These are phyloP conservation scores for Yamadazyma akitaensis DNA, from an alignment of 805 yeast genomes.

Conservation along the genomic window DNA sequence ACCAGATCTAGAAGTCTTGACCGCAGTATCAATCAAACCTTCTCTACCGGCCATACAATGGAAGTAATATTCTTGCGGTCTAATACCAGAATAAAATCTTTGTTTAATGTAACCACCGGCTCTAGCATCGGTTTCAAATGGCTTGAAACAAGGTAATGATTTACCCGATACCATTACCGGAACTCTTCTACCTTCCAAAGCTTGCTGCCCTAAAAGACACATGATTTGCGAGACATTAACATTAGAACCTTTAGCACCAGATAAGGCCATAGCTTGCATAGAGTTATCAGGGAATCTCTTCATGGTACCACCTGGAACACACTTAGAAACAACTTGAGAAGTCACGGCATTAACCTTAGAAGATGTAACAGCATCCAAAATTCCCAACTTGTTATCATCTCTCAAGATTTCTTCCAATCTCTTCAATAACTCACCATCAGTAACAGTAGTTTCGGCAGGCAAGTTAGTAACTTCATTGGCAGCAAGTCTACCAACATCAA, in stretches of 20 bases:
- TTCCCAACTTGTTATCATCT: slow-evolving; percentile 88
- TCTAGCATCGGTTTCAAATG: slow-evolving; percentile 94
- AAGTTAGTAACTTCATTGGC: slow-evolving; percentile 93
- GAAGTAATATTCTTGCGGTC: slow-evolving; percentile 98
- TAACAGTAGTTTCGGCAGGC: slow-evolving; percentile 37
- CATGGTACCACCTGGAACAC: slow-evolving; percentile 96
- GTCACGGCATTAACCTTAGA: slow-evolving; percentile 89
- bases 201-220: slow-evolving; percentile 99
- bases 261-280: slow-evolving; percentile 98
- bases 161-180: slow-evolving; percentile 99
- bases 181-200: slow-evolving; percentile 97
- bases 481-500: slow-evolving; percentile 83
- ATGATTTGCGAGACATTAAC: slow-evolving; percentile 98
- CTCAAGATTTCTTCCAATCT: slow-evolving; percentile 93
- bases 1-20: slow-evolving; percentile 96
- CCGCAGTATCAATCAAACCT: slow-evolving; percentile 99
- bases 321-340: slow-evolving; percentile 87
- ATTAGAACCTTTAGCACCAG: slow-evolving; percentile 99
- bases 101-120: slow-evolving; percentile 99
- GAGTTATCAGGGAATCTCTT: slow-evolving; percentile 93
- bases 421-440: slow-evolving; percentile 73
- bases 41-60: slow-evolving; percentile 99
- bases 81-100: slow-evolving; percentile 95
- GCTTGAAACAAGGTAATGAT: slow-evolving; percentile 92
- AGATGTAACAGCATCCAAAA: slow-evolving; percentile 93